Evolutionary conservation across 805 yeast genomes (phyloP), one percentile per base, ranked within the genome.

Genomic region (Pachysolen tannophilus): DNA sequence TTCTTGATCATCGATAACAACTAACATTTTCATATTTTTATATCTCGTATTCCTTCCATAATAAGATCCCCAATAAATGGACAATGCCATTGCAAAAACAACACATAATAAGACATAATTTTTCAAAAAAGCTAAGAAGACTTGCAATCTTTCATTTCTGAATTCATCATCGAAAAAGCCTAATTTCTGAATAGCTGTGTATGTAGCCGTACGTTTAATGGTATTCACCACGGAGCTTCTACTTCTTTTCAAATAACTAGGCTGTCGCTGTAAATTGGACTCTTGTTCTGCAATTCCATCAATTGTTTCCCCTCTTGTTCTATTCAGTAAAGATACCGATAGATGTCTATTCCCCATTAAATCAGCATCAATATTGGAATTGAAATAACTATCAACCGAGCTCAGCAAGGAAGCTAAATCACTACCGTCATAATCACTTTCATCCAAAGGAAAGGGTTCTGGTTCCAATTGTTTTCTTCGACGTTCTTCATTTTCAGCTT

Each of bases 1-100:
- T 5, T 39, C 32, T 14, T 49, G 49, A 31, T 61, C 63, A 34
- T 61, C 68, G 20, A 66, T 45, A 28, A 56, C 65, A 31, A 69
- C 62, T 25, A 65, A 48, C 41, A 65, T 47, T 16, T 55, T 51
- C 38, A 68, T 48, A 39, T 65, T 60, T 13, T 47, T 35, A 37
- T 56, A 38, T 33, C 64, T 46, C 32, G 37, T 6, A 28, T 35
- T 24, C 39, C 69, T 47, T 7, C 53, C 26, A 55, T 50, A 57
- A 56, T 59, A 53, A 30, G 69, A 55, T 28, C 69, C 68, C 82
- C 82, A 68, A 57, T 69, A 59, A 40, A 62, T 51, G 45, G 78
- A 53, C 43, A 65, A 49, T 34, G 61, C 61, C 4, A 31, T 18
- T 20, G 32, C 23, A 20, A 36, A 36, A 18, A 35, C 34, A 8